phyloP scores from a whole-genome alignment of 2,329 filamentous ascomycete species.

The Pezicula rhizophila region DNA sequence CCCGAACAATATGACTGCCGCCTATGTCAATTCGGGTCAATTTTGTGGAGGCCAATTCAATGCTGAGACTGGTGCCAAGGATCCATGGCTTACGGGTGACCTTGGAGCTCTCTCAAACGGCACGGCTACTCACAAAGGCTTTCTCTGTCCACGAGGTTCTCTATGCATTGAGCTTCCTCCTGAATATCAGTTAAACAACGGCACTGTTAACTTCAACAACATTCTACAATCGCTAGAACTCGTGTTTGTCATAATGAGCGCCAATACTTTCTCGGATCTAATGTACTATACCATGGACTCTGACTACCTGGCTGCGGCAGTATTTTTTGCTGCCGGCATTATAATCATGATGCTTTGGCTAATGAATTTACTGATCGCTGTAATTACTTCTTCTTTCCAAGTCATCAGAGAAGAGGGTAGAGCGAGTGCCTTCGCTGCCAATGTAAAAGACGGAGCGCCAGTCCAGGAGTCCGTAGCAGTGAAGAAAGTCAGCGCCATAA shows the following conservation, averaged over 20 bases:
- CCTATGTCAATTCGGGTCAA: slow-evolving; percentile 60
- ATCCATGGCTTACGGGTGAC: slow-evolving; percentile 60
- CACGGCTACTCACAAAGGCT: slow-evolving; percentile 65
- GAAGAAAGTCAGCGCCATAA: slow-evolving; percentile 47
- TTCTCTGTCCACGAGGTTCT: slow-evolving; percentile 77
- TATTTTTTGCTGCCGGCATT: slow-evolving; percentile 70
- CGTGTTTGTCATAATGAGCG: slow-evolving; percentile 97
- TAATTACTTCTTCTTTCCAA: slow-evolving; percentile 97
- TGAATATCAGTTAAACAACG: slow-evolving; percentile 60
- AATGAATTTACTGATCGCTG: slow-evolving; percentile 87
- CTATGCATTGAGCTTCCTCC: slow-evolving; percentile 70
- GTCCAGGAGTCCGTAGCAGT: slow-evolving; percentile 26
- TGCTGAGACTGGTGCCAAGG: slow-evolving; percentile 45
- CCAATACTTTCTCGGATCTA: slow-evolving; percentile 91
- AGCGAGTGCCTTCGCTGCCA: slow-evolving; percentile 82
- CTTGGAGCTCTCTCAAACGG: slow-evolving; percentile 30
- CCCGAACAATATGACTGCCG: slow-evolving; percentile 41
- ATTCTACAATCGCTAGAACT: slow-evolving; percentile 87
- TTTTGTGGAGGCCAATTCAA: slow-evolving; percentile 84
- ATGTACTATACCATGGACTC: slow-evolving; percentile 92
- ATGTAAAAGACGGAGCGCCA: slow-evolving; percentile 43
- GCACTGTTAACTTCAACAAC: slow-evolving; percentile 91
- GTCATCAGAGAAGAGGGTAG: slow-evolving; percentile 96
- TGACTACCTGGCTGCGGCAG: slow-evolving; percentile 78
- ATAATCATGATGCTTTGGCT: slow-evolving; percentile 95